Evolutionary conservation across 1,284 basidiomycete genomes (phyloP).

Genomic region (Ustilago lituana): DNA sequence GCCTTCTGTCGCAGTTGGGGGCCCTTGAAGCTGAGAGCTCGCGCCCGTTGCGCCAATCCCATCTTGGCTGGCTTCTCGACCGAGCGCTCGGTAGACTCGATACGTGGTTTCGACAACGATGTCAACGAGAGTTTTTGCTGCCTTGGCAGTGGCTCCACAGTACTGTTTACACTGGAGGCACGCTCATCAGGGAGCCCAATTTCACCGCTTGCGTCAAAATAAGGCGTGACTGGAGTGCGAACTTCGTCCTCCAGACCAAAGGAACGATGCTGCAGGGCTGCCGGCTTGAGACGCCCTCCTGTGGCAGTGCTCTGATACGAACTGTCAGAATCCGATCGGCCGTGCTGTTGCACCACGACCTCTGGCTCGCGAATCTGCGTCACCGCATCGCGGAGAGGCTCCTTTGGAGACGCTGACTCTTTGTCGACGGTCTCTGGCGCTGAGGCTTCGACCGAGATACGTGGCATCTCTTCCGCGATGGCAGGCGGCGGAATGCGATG

Average conservation of each 20-base stretch:
- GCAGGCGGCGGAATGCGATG: conserved; percentile 16
- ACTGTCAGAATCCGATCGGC: conserved; percentile 47
- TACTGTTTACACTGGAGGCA: background rate
- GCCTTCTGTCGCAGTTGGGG: conserved; percentile 35
- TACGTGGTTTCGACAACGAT: background rate
- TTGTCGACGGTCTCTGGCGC: background rate
- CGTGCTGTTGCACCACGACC: conserved; percentile 16
- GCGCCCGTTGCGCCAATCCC: conserved; percentile 36
- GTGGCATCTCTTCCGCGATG: conserved; percentile 30
- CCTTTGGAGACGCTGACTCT: background rate
- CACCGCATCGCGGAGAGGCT: background rate
- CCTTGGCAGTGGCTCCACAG: background rate
- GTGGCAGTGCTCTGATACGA: conserved; percentile 33
- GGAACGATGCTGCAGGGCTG: background rate
- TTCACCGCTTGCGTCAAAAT: conserved; percentile 53
- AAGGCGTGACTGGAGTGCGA: conserved; percentile 48
- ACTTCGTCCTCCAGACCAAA: conserved; percentile 47
- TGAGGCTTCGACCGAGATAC: conserved; percentile 19
- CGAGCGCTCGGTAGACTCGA: background rate
- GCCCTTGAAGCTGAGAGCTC: conserved; percentile 43
- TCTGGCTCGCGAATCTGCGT: conserved; percentile 9
- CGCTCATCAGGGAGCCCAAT: conserved; percentile 2
- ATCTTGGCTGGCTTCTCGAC: conserved; percentile 30
- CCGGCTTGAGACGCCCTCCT: conserved; percentile 15
- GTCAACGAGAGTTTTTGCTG: conserved; percentile 10